These are phyloP conservation scores for Claviceps digitariae DNA, from an alignment of 2,329 filamentous ascomycete species.

Conservation along the genomic window DNA sequence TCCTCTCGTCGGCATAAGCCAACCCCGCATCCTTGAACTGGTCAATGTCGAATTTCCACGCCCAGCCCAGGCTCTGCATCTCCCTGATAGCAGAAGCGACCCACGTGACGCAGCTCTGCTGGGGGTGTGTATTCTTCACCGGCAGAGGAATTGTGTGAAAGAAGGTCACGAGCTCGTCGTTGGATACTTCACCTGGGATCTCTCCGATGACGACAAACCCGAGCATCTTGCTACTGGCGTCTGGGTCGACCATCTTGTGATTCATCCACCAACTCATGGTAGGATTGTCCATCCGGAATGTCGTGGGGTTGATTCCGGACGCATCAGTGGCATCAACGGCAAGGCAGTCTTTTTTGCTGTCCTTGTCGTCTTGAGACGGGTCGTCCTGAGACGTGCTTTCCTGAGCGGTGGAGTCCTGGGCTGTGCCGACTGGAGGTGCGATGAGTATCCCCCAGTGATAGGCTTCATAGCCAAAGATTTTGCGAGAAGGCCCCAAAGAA, in stretches of 20 bases:
- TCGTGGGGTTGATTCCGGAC: conserved; percentile 16
- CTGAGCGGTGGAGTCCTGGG: too few species aligned
- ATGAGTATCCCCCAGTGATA: conserved; percentile 20
- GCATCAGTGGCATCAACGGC: conserved; percentile 18
- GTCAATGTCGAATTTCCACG: conserved; percentile 11
- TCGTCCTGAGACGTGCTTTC: too few species aligned
- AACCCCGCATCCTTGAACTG: conserved; percentile 15
- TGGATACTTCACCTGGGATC: conserved; percentile 9
- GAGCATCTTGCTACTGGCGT: conserved; percentile 12
- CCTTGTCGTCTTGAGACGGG: too few species aligned
- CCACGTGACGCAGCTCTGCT: conserved; percentile 23
- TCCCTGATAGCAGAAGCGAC: conserved; percentile 12
- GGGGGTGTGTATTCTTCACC: conserved; percentile 18
- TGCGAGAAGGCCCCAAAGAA: conserved; percentile 13
- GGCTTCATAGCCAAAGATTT: conserved; percentile 15
- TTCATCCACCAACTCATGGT: conserved; percentile 20
- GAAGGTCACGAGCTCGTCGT: conserved; percentile 10
- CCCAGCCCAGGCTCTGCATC: conserved; percentile 15
- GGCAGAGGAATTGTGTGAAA: conserved; percentile 15
- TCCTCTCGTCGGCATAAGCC: conserved; percentile 16
- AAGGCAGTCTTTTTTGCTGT: conserved; percentile 7
- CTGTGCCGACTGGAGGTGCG: conserved; percentile 10
- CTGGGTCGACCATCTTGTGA: conserved; percentile 8
- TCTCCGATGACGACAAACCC: conserved; percentile 16
- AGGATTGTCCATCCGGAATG: conserved; percentile 19